Evolutionary conservation across 1,284 basidiomycete genomes (phyloP), one percentile per base, ranked within the genome.

Genomic region (Amylostereum areolatum): DNA sequence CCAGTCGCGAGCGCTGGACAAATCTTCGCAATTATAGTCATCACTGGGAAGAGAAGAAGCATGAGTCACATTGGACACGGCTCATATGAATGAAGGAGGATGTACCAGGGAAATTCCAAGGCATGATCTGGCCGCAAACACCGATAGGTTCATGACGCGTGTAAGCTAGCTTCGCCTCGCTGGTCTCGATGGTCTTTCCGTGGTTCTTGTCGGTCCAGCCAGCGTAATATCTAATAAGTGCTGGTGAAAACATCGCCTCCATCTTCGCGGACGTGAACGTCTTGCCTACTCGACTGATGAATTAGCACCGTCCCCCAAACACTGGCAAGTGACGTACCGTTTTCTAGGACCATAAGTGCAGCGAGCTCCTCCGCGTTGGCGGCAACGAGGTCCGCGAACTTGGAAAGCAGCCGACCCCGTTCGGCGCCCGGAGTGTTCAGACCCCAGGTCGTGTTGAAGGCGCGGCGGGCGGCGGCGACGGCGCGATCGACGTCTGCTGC

Each of bases 111-210:
- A 83, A 84, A 66, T 83, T 84, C 77, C 88, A 90, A 24, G 85
- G 88, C 58, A 92, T 91, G 65, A 94, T 93, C 70, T 92, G 89
- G 43, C 88, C 79, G 27, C 84, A 80, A 52, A 97, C 93, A 58
- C 95, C 96, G 59, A 97, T 86, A 11, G 95, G 94, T 68, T 98
- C 95, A 66, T 96, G 92, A 30, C 85, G 78, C 12, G 90, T 90
- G 70, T 90, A 93, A 3, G 74, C 77, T 51, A 93, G 71, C 67
- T 89, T 92, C 48, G 61, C 68, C 59, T 88, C 78, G 54, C 75
- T 71, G 39, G 85, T 88, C 80, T 89, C 84, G 60, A 93, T 85
- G 48, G 79, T 79, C 66, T 92, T 81, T 24, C 94, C 93, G 46
- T 79, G 72, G 57, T 92, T 77, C 77, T 96, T 97, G 76, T 97